Percentiles rank a stretch among this genome's conserved stretches.
phyloP scores from a whole-genome alignment of 2,329 filamentous ascomycete species.

The Fusarium subtropicale region DNA sequence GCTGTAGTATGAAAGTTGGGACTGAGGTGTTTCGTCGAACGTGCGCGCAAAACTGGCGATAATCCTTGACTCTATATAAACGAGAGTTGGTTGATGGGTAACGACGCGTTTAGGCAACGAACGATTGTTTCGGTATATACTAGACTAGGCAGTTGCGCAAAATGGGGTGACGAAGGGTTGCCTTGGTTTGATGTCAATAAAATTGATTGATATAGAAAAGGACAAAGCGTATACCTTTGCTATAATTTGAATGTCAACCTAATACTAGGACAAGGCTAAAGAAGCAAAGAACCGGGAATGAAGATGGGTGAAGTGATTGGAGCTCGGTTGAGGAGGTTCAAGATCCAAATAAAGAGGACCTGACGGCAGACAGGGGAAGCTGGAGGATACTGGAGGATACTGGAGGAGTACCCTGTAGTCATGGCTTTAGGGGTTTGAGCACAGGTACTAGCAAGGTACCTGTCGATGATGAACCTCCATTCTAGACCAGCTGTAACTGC shows the following conservation, averaged over 20 bases:
- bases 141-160: constrained; percentile 19
- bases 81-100: background rate
- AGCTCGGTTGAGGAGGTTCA: constrained; percentile 28
- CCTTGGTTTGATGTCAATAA: background rate
- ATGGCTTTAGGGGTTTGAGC: background rate
- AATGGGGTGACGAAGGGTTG: background rate
- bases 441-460: background rate
- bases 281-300: constrained; percentile 1
- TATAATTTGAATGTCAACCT: background rate
- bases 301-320: constrained; percentile 19
- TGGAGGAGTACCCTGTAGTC: background rate
- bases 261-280: background rate
- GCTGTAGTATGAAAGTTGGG: background rate
- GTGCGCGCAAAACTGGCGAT: background rate
- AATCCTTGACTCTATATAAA: constrained; percentile 5
- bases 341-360: constrained; percentile 33
- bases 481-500: background rate
- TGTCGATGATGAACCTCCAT: background rate
- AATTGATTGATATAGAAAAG: background rate
- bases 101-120: constrained; percentile 27
- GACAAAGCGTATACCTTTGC: background rate
- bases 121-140: constrained; percentile 7
- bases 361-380: constrained; percentile 11
- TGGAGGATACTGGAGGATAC: background rate
- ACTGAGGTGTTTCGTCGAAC: background rate